Conservation (phyloP, 306 rosid genomes). For the Luffa aegyptiaca region DNA sequence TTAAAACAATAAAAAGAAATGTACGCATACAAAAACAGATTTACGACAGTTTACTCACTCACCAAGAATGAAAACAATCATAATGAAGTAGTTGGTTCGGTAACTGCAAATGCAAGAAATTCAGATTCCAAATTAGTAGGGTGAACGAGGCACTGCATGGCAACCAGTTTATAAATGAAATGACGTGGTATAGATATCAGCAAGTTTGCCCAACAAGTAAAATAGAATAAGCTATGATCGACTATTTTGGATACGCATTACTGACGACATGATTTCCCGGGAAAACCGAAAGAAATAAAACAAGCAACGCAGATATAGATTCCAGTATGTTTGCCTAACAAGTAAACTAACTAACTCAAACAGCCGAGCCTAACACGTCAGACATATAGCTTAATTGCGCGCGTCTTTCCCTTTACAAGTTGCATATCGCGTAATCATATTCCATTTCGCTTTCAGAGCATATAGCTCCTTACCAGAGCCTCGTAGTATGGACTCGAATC, state of each 20-base stretch:
- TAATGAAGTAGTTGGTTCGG: conserved; percentile 84
- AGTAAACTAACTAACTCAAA: not conserved
- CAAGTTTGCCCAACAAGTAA: not conserved
- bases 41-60: conserved; percentile 19
- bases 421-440: not conserved
- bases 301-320: not conserved
- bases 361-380: not conserved
- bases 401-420: not conserved
- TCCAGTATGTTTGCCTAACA: not conserved
- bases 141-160: not conserved
- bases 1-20: not conserved
- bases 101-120: conserved; percentile 48
- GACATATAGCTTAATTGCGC: not conserved
- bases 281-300: not conserved
- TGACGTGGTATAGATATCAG: not conserved
- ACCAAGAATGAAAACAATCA: conserved; percentile 79
- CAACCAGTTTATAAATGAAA: not conserved
- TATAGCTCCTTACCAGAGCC: not conserved
- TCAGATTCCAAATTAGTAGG: conserved; percentile 2
- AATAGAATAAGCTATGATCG: not conserved
- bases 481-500: not conserved
- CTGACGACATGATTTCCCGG: not conserved
- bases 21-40: not conserved
- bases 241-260: not conserved
- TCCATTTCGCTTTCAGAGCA: not conserved